phyloP scores from a whole-genome alignment of 257 asterid genomes.

The Solanum stenotomum region DNA sequence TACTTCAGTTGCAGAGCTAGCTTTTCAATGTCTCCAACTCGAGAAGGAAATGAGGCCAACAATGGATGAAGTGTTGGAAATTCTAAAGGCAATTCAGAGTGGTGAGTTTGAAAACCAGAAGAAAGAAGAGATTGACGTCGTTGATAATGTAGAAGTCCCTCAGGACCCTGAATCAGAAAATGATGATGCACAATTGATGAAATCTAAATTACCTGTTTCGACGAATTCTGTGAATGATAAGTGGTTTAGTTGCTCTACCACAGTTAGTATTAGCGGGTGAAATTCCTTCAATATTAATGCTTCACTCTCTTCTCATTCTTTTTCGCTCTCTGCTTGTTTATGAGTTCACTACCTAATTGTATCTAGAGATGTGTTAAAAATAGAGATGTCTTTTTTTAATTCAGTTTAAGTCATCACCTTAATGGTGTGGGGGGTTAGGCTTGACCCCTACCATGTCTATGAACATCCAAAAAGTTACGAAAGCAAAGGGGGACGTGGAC shows the following conservation, averaged over 20 bases:
- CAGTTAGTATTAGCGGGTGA: slow-evolving; percentile 14
- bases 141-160: not conserved
- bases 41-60: slow-evolving; percentile 45
- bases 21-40: slow-evolving; percentile 39
- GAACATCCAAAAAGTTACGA: not conserved
- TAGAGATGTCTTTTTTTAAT: not conserved
- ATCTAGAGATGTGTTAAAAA: not conserved
- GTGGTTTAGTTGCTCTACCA: slow-evolving; percentile 26
- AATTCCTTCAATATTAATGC: not conserved
- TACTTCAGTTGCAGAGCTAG: slow-evolving; percentile 38
- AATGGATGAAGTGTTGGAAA: slow-evolving; percentile 37
- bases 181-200: slow-evolving; percentile 18
- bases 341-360: not conserved
- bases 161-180: slow-evolving; percentile 29
- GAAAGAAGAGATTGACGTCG: not conserved
- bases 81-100: slow-evolving; percentile 17
- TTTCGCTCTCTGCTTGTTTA: not conserved
- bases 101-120: not conserved
- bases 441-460: not conserved
- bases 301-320: not conserved
- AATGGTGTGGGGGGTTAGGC: not conserved
- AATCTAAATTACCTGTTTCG: slow-evolving; percentile 13
- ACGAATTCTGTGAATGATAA: slow-evolving; percentile 24
- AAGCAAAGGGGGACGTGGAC: not conserved
- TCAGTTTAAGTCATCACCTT: not conserved